These are phyloP conservation scores for Diaporthe vaccinii DNA, from an alignment of 2,329 filamentous ascomycete species.

Conservation along the genomic window DNA sequence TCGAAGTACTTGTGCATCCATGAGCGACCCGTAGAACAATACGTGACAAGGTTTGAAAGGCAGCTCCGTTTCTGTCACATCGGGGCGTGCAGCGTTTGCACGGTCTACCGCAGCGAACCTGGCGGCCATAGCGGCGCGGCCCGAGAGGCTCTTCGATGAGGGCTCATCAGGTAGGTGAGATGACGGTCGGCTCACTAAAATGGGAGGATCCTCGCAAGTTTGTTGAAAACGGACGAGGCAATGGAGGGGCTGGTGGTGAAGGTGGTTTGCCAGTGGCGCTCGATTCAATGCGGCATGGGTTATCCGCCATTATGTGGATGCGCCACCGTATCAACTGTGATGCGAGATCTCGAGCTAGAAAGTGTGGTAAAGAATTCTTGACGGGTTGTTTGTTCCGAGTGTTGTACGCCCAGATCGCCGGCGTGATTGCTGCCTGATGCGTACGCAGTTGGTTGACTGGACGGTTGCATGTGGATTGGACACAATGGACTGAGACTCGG, in stretches of 20 bases:
- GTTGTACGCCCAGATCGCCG: neutral
- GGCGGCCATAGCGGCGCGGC: neutral
- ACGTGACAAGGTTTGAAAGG: neutral
- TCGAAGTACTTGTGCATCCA: neutral
- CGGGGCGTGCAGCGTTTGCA: neutral
- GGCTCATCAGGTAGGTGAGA: neutral
- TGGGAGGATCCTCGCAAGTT: too few relatives aligned
- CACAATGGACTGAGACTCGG: neutral
- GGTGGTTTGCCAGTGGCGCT: neutral
- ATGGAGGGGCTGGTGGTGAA: neutral
- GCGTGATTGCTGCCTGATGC: neutral
- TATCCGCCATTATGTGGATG: neutral
- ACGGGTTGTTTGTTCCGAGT: too few relatives aligned
- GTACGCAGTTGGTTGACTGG: neutral
- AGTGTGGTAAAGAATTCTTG: neutral
- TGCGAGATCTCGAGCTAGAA: neutral
- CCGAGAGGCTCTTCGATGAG: neutral
- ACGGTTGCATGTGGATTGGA: neutral
- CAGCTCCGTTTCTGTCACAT: neutral
- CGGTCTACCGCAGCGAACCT: neutral
- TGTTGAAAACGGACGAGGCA: neutral
- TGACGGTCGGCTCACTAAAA: neutral
- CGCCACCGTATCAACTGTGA: neutral
- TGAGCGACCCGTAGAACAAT: slow-evolving; percentile 5
- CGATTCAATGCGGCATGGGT: too few relatives aligned